phyloP scores from a whole-genome alignment of 257 asterid genomes.

The Eucommia ulmoides region DNA sequence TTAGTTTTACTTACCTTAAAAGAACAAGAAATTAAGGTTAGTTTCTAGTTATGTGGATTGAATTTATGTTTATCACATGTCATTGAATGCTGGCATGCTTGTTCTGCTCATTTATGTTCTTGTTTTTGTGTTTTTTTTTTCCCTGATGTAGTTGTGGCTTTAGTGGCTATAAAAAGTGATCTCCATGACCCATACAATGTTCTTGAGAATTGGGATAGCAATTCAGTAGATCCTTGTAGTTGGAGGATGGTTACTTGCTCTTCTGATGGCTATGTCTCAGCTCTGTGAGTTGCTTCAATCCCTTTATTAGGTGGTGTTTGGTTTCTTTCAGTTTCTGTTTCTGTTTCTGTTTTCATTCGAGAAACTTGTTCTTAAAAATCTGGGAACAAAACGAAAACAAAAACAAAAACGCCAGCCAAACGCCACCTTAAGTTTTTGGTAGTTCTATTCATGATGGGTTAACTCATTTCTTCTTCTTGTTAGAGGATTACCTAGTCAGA shows the following conservation, averaged over 20 bases:
- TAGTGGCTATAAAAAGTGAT: slow-evolving; percentile 59
- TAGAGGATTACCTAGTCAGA: slow-evolving; percentile 78
- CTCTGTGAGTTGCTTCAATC: slow-evolving; percentile 43
- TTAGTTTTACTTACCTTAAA: too few species aligned
- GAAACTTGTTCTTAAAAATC: too few species aligned
- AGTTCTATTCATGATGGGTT: slow-evolving; percentile 4
- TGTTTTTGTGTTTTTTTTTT: not conserved
- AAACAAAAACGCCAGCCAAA: too few species aligned
- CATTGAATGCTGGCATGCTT: not conserved
- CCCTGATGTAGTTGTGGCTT: slow-evolving; percentile 67
- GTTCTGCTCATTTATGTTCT: not conserved
- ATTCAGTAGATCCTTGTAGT: slow-evolving; percentile 97
- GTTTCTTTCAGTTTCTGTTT: too few species aligned
- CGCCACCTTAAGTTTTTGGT: too few species aligned
- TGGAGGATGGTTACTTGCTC: slow-evolving; percentile 96
- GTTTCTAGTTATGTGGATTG: not conserved
- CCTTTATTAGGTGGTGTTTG: too few species aligned
- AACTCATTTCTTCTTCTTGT: slow-evolving; percentile 7
- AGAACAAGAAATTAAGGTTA: too few species aligned
- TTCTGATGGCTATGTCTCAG: slow-evolving; percentile 72
- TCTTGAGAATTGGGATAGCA: slow-evolving; percentile 84
- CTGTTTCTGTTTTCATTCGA: not conserved
- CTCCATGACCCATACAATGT: slow-evolving; percentile 76
- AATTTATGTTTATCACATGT: not conserved
- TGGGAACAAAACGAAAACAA: too few species aligned